Evolutionary conservation across 495 filamentous ascomycete genomes (phyloP).

Genomic region (Penicillium goetzii): DNA sequence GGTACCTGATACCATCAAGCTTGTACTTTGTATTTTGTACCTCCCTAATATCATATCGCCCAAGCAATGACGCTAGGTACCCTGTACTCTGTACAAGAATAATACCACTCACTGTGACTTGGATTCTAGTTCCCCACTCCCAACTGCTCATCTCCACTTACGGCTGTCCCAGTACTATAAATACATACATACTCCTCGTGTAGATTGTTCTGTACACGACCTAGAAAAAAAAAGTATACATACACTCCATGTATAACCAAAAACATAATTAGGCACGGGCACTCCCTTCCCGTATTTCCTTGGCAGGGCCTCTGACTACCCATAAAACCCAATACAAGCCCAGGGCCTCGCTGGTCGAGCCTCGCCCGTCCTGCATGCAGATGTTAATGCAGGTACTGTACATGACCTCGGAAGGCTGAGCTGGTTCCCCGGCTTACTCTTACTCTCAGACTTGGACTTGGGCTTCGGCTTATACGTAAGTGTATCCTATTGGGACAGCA

Average conservation of each 20-base stretch:
- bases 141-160: no score
- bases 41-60: neutral
- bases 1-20: no score
- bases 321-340: neutral
- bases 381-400: constrained; percentile 30
- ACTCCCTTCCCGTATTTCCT: neutral
- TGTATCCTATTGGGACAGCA: no score
- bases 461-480: neutral
- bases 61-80: no score
- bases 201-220: no score
- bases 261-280: neutral
- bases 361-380: constrained; percentile 25
- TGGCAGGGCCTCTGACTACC: neutral
- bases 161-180: no score
- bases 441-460: neutral
- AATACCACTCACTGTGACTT: no score
- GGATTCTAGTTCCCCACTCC: no score
- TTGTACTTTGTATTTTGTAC: neutral
- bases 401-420: neutral
- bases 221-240: no score
- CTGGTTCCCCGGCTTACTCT: neutral
- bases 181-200: no score
- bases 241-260: neutral
- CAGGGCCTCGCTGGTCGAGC: neutral
- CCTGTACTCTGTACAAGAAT: no score